Conservation (phyloP, 2,329 filamentous ascomycete species). For the Tolypocladium cylindrosporum region DNA sequence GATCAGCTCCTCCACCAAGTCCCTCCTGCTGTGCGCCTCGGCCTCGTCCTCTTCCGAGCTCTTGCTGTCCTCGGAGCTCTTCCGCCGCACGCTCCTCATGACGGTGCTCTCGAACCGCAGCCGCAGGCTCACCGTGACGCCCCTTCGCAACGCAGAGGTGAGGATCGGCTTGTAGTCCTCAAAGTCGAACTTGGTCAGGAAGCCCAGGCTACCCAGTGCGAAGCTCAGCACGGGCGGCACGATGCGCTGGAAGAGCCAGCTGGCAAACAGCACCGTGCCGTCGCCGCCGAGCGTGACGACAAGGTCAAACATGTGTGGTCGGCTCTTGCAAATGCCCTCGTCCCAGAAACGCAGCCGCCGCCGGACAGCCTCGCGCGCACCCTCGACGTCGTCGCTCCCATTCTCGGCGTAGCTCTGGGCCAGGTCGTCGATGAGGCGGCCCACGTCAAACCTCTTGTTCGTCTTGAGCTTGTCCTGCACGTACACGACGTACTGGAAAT, state of each 20-base stretch:
- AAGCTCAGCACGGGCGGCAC: slow-evolving; percentile 92
- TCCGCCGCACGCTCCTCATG: slow-evolving; percentile 62
- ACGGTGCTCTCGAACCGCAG: slow-evolving; percentile 88
- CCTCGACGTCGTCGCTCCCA: slow-evolving; percentile 21
- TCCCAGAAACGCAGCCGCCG: slow-evolving; percentile 73
- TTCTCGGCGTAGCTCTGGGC: slow-evolving; percentile 29
- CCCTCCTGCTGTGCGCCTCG: slow-evolving; percentile 34
- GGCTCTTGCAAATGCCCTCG: slow-evolving; percentile 62
- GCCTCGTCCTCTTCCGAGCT: slow-evolving; percentile 26
- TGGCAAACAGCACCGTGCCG: slow-evolving; percentile 92
- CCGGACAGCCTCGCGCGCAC: slow-evolving; percentile 24
- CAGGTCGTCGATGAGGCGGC: slow-evolving; percentile 57
- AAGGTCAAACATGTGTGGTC: slow-evolving; percentile 87
- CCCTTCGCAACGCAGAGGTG: slow-evolving; percentile 63
- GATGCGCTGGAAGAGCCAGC: slow-evolving; percentile 92
- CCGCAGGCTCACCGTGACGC: slow-evolving; percentile 79
- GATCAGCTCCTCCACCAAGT: slow-evolving; percentile 83
- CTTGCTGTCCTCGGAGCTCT: slow-evolving; percentile 14
- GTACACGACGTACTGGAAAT: slow-evolving; percentile 66
- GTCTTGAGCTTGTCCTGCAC: slow-evolving; percentile 67
- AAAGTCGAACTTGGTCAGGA: slow-evolving; percentile 95
- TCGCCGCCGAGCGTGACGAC: slow-evolving; percentile 87
- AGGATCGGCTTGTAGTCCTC: slow-evolving; percentile 61
- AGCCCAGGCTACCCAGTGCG: slow-evolving; percentile 81
- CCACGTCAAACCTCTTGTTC: slow-evolving; percentile 63